A percentile compares a stretch with the other conserved stretches of the same genome.
phyloP scores from a whole-genome alignment of 2,329 filamentous ascomycete species.

The Aspergillus transmontanensis region DNA sequence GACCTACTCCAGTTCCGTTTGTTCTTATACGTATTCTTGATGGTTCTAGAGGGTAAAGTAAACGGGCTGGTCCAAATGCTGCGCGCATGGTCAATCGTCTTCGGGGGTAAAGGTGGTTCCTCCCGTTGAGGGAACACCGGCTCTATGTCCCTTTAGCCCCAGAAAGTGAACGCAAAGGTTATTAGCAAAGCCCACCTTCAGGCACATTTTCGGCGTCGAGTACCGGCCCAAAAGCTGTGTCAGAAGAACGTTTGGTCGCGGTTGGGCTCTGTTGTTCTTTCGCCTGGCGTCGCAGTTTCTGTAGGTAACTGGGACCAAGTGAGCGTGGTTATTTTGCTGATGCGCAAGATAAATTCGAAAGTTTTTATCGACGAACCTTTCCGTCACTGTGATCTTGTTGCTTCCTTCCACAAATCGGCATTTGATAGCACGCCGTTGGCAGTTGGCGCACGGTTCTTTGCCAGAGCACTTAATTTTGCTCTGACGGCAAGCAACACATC shows the following conservation, averaged over 20 bases:
- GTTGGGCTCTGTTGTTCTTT: conserved; percentile 27
- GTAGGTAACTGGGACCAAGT: conserved; percentile 15
- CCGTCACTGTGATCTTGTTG: conserved; percentile 34
- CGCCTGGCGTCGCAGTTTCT: conserved; percentile 25
- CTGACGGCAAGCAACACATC: conserved; percentile 36
- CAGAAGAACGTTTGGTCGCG: conserved; percentile 29
- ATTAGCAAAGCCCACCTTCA: not conserved
- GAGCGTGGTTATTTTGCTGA: not conserved
- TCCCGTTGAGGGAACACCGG: not conserved
- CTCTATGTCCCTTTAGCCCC: not conserved
- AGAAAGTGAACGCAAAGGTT: conserved; percentile 18
- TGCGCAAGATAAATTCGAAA: not conserved
- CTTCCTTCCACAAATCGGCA: conserved; percentile 36
- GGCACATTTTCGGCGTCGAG: not conserved
- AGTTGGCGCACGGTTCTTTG: conserved; percentile 36
- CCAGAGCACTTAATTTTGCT: conserved; percentile 48
- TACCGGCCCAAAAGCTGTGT: conserved; percentile 20
- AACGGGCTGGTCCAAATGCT: conserved; percentile 29
- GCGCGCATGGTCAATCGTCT: conserved; percentile 9
- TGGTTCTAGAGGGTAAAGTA: conserved; percentile 22
- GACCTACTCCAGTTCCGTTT: conserved; percentile 40
- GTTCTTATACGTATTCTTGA: conserved; percentile 22
- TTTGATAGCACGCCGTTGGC: conserved; percentile 22
- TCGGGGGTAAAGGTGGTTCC: conserved; percentile 20
- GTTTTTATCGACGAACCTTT: conserved; percentile 28